Evolutionary conservation across 768 basidiomycete species (phyloP).

Genomic region (Pleurotus sapidus): DNA sequence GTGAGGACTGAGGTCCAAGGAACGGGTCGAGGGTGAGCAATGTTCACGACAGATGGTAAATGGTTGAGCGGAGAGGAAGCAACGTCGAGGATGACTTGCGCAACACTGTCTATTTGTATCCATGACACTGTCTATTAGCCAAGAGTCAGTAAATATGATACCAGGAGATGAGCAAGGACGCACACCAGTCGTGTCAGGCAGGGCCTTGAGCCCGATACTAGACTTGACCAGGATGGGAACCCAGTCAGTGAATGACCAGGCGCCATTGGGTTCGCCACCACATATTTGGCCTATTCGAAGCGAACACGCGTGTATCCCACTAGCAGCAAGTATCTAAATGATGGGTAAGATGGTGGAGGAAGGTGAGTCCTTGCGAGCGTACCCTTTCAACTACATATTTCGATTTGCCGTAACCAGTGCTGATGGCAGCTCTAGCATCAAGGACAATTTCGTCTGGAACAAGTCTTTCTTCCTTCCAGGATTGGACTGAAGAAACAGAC

Average conservation of each 20-base stretch:
- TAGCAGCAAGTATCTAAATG: constrained; percentile 24
- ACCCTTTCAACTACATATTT: constrained; percentile 3
- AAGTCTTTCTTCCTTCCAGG: neutral
- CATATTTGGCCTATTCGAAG: constrained; percentile 35
- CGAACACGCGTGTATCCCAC: constrained; percentile 25
- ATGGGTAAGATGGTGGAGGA: neutral
- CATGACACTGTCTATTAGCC: constrained; percentile 27
- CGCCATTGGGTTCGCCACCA: constrained; percentile 30
- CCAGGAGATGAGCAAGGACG: constrained; percentile 3
- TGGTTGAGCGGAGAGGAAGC: constrained; percentile 15
- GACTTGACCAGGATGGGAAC: constrained; percentile 37
- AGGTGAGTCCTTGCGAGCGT: neutral
- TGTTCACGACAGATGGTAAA: constrained; percentile 23
- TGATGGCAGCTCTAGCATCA: neutral
- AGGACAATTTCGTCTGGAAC: neutral
- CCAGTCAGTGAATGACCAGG: constrained; percentile 38
- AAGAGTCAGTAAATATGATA: neutral
- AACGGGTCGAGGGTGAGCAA: constrained; percentile 32
- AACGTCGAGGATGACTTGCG: constrained; percentile 27
- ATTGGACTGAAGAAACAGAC: neutral
- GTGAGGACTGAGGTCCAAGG: constrained; percentile 22
- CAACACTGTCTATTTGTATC: constrained; percentile 27
- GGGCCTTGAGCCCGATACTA: constrained; percentile 18
- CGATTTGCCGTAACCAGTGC: constrained; percentile 2
- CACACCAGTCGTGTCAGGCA: constrained; percentile 21